Evolutionary conservation across 495 filamentous ascomycete genomes (phyloP), one percentile per base, ranked within the genome.

Genomic region (Entonaema liquescens): DNA sequence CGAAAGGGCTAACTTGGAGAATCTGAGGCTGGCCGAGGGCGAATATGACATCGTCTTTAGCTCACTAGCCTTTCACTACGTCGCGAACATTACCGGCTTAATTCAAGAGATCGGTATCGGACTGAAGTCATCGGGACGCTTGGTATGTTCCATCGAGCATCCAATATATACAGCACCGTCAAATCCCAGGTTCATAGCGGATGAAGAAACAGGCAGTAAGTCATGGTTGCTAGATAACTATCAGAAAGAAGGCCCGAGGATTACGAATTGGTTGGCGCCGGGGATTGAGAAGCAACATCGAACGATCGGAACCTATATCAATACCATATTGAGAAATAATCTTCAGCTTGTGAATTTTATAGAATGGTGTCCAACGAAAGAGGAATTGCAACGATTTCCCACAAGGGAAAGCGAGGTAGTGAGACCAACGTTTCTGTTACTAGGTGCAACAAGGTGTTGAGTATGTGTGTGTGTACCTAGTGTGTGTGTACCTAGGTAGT

Each of bases 141-240:
- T 82, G 7, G 74, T 79, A 17, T 82, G 79, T 54, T 79, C 77
- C 0, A 62, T 81, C 15, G 79, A 81, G 56, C 81, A 83, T 56
- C 79, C 79, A 8, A 75, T 81, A 44, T 78, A 73, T 47, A 79
- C 80, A 54, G 78, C 80, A 11, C 80, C 81, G 29, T 67, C 68
- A 0, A 71, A 59, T 12, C 75, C 70, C 8, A 56, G 54, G 13
- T 68, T 78, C 25, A 49, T 76, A 6, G 28, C 67, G 15, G 72
- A 79, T 47, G 36, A 62, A 31, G 68, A 72, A 21, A 68, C 60
- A 13, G 70, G 59, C 0, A 38, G 60, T 0, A 56, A 44, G 31
- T 61, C 74, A 12, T 83, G 81, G 80, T 78, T 75, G 21, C 53
- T 83, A 36, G 64, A 79, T 65, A 64, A 67, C 29, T 83, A 83